phyloP scores from a whole-genome alignment of 2,329 filamentous ascomycete species.

The Colletotrichum musicola region DNA sequence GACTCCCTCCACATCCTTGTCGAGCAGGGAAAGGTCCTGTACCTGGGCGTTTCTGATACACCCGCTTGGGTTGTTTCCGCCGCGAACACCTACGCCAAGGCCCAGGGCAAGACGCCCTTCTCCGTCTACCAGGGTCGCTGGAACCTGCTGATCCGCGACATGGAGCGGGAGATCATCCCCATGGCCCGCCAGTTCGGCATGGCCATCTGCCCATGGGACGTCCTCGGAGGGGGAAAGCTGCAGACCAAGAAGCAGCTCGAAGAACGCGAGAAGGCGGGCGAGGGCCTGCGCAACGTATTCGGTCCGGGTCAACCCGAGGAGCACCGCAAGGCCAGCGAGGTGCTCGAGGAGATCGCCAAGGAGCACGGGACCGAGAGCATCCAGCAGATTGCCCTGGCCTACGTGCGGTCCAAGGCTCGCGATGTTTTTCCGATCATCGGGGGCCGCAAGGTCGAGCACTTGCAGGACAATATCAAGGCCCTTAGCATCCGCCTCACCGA shows the following conservation, averaged over 20 bases:
- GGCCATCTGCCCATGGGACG: slow-evolving; percentile 72
- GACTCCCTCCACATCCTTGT: slow-evolving; percentile 57
- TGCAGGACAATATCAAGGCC: slow-evolving; percentile 68
- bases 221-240: slow-evolving; percentile 65
- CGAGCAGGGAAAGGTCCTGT: slow-evolving; percentile 55
- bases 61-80: slow-evolving; percentile 56
- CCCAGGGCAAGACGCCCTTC: slow-evolving; percentile 52
- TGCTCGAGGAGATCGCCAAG: slow-evolving; percentile 70
- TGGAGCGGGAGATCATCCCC: slow-evolving; percentile 58
- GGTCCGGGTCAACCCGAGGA: slow-evolving; percentile 57
- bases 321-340: slow-evolving; percentile 64
- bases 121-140: slow-evolving; percentile 56
- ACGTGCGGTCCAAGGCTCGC: slow-evolving; percentile 63
- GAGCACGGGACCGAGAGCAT: slow-evolving; percentile 67
- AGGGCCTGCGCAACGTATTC: slow-evolving; percentile 52
- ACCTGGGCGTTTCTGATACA: slow-evolving; percentile 55
- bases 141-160: slow-evolving; percentile 50
- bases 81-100: slow-evolving; percentile 54
- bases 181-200: slow-evolving; percentile 57
- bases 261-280: slow-evolving; percentile 49
- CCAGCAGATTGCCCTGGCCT: slow-evolving; percentile 69
- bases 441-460: slow-evolving; percentile 64
- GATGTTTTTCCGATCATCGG: slow-evolving; percentile 68
- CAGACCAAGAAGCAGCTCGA: slow-evolving; percentile 54
- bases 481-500: slow-evolving; percentile 62